Conservation (phyloP, 345 rosid genomes). For the Punica granatum region DNA sequence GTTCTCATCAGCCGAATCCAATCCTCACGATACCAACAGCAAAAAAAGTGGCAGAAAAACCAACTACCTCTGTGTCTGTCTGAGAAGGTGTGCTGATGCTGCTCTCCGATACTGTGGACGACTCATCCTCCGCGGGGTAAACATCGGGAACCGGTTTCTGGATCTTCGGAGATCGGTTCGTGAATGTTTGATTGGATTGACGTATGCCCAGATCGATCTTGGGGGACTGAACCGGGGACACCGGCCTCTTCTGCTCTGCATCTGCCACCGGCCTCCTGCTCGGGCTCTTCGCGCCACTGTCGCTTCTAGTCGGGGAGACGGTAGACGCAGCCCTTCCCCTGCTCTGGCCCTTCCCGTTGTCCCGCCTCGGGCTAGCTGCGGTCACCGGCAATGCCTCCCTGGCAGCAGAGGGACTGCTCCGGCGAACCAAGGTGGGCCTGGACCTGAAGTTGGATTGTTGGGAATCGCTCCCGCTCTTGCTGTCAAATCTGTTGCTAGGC, state of each 20-base stretch:
- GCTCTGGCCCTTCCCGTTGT: slow-evolving; percentile 25
- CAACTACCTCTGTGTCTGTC: slow-evolving; percentile 62
- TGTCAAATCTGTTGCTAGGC: slow-evolving; percentile 19
- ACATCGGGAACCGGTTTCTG: slow-evolving; percentile 17
- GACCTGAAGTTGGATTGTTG: slow-evolving; percentile 31
- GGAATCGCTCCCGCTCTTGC: slow-evolving; percentile 23
- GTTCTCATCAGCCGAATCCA: no score
- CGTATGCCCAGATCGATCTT: slow-evolving; percentile 24
- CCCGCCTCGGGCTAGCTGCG: slow-evolving; percentile 35
- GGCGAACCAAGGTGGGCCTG: slow-evolving; percentile 17
- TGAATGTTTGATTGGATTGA: slow-evolving; percentile 21
- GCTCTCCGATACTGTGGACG: slow-evolving; percentile 45
- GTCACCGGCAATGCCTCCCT: slow-evolving; percentile 26
- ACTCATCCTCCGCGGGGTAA: slow-evolving; percentile 40
- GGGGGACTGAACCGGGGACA: no score
- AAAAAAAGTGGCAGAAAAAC: no score
- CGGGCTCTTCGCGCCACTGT: slow-evolving; percentile 41
- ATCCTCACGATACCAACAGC: no score
- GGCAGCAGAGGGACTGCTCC: neutral
- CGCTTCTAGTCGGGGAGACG: slow-evolving; percentile 36
- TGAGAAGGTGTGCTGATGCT: slow-evolving; percentile 45
- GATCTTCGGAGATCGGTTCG: slow-evolving; percentile 28
- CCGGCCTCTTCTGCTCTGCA: slow-evolving; percentile 37
- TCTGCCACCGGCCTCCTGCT: slow-evolving; percentile 30
- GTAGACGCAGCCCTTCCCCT: slow-evolving; percentile 33